Percentiles rank a stretch among this genome's conserved stretches.
phyloP scores from a whole-genome alignment of 176 grass and related monocot species.

The Panicum miliaceum region DNA sequence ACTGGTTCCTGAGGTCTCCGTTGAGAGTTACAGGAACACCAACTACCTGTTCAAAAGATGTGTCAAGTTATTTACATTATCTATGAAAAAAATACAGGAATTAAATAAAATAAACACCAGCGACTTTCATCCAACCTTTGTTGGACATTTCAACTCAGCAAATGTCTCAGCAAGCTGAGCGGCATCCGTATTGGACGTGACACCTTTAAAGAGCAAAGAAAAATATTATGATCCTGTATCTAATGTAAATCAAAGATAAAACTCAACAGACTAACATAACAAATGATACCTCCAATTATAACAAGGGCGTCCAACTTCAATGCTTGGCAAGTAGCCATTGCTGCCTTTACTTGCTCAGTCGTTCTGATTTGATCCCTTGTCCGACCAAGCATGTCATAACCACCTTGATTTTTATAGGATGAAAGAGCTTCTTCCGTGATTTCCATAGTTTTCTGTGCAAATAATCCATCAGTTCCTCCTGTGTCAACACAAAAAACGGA shows the following conservation, averaged over 20 bases:
- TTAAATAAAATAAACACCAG: background rate
- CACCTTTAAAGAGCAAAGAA: slow-evolving; percentile 58
- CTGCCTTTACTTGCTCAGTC: slow-evolving; percentile 84
- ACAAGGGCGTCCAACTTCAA: slow-evolving; percentile 85
- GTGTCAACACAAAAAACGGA: slow-evolving; percentile 31
- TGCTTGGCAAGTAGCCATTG: slow-evolving; percentile 67
- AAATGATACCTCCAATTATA: slow-evolving; percentile 81
- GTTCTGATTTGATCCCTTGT: slow-evolving; percentile 97
- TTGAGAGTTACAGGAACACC: slow-evolving; percentile 98
- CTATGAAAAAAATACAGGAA: slow-evolving; percentile 13
- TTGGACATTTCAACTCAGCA: slow-evolving; percentile 78
- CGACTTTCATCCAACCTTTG: slow-evolving; percentile 55
- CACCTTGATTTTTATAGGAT: slow-evolving; percentile 95
- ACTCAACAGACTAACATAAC: slow-evolving; percentile 19
- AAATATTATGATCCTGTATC: background rate
- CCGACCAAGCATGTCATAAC: slow-evolving; percentile 94
- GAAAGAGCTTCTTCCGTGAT: slow-evolving; percentile 74
- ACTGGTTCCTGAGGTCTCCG: slow-evolving; percentile 91
- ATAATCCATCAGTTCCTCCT: slow-evolving; percentile 87
- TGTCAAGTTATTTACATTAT: slow-evolving; percentile 1
- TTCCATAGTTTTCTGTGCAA: slow-evolving; percentile 84
- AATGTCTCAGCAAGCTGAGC: slow-evolving; percentile 95
- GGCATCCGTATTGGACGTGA: slow-evolving; percentile 92
- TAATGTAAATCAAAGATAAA: slow-evolving; percentile 7
- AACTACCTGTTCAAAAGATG: slow-evolving; percentile 58